Evolutionary conservation across 2,329 filamentous ascomycete genomes (phyloP).

Genomic region (Chalaropsis thielavioides): DNA sequence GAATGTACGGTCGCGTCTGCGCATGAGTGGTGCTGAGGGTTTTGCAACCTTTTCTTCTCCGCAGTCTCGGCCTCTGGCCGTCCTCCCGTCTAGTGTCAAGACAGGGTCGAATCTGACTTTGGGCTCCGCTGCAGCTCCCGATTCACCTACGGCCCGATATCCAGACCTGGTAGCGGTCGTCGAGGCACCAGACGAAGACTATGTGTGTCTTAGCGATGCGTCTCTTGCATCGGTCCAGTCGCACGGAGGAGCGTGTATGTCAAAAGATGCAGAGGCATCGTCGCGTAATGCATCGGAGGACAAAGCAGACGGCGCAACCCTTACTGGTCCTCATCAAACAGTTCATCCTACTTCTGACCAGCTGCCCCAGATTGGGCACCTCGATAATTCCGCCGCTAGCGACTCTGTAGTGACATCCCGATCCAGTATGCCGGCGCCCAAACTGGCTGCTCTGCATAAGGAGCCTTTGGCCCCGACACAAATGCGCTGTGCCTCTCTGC

Average conservation of each 20-base stretch:
- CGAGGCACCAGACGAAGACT: background rate
- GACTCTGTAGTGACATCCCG: background rate
- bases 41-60: background rate
- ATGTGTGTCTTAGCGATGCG: background rate
- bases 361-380: background rate
- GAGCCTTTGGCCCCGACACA: background rate
- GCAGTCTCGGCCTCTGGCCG: background rate
- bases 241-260: background rate
- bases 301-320: background rate
- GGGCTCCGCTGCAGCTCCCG: background rate
- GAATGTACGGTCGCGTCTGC: constrained; percentile 17
- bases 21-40: constrained; percentile 13
- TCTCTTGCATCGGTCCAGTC: background rate
- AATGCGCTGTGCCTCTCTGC: constrained; percentile 9
- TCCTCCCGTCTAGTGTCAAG: background rate
- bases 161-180: background rate
- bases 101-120: background rate
- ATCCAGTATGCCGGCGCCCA: background rate
- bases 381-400: background rate
- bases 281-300: background rate
- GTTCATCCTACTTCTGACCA: background rate
- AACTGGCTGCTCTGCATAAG: background rate
- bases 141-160: background rate
- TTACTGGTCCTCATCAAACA: background rate
- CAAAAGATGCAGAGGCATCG: background rate